Evolutionary conservation across 805 yeast species (phyloP), one percentile per base, ranked within the genome.

Genomic region (Nakazawaea wickerhamii): DNA sequence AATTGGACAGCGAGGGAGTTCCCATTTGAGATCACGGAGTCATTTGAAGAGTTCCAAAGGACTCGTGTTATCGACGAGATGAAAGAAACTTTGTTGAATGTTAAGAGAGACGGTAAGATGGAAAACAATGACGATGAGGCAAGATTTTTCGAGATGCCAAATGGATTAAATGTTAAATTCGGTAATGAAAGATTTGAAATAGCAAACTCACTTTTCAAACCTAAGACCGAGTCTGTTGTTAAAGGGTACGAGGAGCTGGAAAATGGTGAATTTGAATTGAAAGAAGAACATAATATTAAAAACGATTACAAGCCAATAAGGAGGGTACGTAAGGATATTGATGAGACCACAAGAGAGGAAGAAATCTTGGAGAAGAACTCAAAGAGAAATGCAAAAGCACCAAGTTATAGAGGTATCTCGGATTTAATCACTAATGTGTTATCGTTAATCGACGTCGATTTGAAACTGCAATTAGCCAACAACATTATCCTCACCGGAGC

Each of bases 401-500:
- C 46, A 15, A 41, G 38, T 23, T 38, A 38, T 30, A 38, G 46
- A 43, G 85, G 86, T 3, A 51, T 88, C 13, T 74, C 84, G 2
- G 80, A 75, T 45, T 65, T 89, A 47, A 71, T 77, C 43, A 73
- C 74, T 35, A 78, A 71, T 50, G 75, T 76, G 21, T 67, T 71
- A 45, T 71, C 73, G 38, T 66, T 71, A 44, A 73, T 81, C 37
- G 96, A 90, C 61, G 84, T 88, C 21, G 95, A 85, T 65, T 67
- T 85, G 50, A 73, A 95, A 46, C 84, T 96, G 1, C 84, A 88
- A 33, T 68, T 88, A 18, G 96, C 96, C 0, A 91, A 88, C 61
- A 89, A 89, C 56, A 81, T 90, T 42, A 84, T 90, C 14, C 71
- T 90, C 20, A 87, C 95, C 0, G 97, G 97, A 18, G 85, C 95